Percentiles rank a stretch among this genome's conserved stretches.
These are phyloP conservation scores for Aurinia saxatilis DNA, from an alignment of 345 rosid species.

Conservation along the genomic window DNA sequence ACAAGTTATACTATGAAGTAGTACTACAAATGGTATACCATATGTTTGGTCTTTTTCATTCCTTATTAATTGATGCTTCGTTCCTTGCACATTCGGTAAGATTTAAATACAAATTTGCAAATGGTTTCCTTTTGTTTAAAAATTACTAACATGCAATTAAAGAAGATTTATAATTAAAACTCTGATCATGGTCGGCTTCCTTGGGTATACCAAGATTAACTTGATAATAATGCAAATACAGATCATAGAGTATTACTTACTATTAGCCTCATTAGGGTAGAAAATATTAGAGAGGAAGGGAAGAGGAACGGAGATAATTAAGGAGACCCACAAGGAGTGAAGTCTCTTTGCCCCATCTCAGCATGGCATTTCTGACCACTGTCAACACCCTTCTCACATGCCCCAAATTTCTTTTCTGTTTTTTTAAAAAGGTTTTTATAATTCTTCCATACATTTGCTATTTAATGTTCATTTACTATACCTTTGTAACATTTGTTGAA, in stretches of 20 bases:
- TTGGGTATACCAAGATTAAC: neutral
- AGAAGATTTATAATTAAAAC: too few relatives aligned
- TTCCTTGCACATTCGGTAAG: neutral
- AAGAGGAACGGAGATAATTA: constrained; percentile 26
- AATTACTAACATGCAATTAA: too few relatives aligned
- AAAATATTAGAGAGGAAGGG: constrained; percentile 16
- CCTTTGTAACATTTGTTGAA: neutral
- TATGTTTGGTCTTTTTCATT: neutral
- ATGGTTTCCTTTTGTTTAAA: too few relatives aligned
- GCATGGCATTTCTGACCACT: constrained; percentile 30
- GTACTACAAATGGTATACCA: neutral
- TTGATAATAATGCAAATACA: neutral
- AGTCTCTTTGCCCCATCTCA: constrained; percentile 25
- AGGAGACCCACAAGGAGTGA: constrained; percentile 34
- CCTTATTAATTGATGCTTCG: neutral
- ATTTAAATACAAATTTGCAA: too few relatives aligned
- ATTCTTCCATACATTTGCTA: constrained; percentile 19
- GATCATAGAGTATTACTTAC: constrained; percentile 12
- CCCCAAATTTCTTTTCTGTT: neutral
- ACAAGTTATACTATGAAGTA: neutral
- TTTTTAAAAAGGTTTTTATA: neutral
- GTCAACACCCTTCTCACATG: constrained; percentile 28
- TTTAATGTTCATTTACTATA: constrained; percentile 6
- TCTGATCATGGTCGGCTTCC: too few relatives aligned
- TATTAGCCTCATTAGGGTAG: neutral